Base-by-base conservation (phyloP, 768 basidiomycete genomes). In the Amanita pseudoporphyria region DNA sequence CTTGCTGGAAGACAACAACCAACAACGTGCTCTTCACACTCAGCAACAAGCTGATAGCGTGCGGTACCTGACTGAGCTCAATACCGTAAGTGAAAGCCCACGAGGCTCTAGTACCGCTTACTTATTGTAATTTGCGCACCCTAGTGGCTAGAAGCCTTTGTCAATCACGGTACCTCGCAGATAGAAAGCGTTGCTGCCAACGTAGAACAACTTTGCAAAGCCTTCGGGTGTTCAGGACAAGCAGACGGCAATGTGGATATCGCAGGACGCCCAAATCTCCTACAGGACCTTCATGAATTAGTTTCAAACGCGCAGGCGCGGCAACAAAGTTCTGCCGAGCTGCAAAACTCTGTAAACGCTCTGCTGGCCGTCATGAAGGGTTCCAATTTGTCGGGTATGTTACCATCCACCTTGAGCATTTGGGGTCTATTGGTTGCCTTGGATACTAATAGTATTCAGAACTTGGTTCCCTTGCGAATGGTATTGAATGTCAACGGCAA, bases 121-220 rank as follows among this genome's bases (percentile, higher is more conserved):
- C 1, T 32, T n/a, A 45, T 35, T 10, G 47, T 44, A 18, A 52
- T 51, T 28, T 57, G 57, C 37, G 56, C 57, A 42, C n/a, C n/a
- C 14, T 45, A 86, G 79, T 93, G 90, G 90, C 73, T 93, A 36
- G 90, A 92, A 56, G 68, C 79, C 2, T 90, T 91, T 61, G 86
- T 90, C 33, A 80, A 79, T 35, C 80, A 81, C 38, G 82, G 84
- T n/a, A 82, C 81, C 0, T 74, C 76, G 12, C 85, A 89, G 54
- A 81, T 87, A 19, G 77, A 83, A 57, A 66, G 68, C 31, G 69
- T 89, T 12, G 75, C 79, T 9, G 67, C 69, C 14, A 76, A 76
- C 44, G 67, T 90, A 1, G 77, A 85, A 31, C 71, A 75, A 21
- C 66, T 92, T 19, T 80, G 77, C 57, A 60, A 67, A 49, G 71